phyloP scores from a whole-genome alignment of 768 basidiomycete species.

The Boletus pseudopeckii region DNA sequence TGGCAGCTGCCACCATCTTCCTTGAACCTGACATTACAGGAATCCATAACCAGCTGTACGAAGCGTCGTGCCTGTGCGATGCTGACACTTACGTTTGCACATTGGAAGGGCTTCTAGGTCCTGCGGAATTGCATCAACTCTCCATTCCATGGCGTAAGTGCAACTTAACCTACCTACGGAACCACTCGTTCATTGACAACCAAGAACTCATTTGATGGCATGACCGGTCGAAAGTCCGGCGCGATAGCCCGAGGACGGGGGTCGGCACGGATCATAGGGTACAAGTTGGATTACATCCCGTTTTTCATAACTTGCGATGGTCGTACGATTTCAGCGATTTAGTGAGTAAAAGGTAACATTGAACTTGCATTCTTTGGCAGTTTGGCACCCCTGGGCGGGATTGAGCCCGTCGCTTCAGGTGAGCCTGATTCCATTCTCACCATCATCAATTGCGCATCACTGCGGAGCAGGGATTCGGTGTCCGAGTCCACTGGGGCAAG shows the following conservation, averaged over 20 bases:
- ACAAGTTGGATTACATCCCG: background rate
- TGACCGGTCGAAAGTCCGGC: background rate
- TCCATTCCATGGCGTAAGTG: constrained; percentile 17
- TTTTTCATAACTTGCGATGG: constrained; percentile 2
- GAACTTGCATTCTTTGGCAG: constrained; percentile 11
- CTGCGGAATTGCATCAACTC: background rate
- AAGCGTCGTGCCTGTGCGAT: background rate
- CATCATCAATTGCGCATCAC: constrained; percentile 1
- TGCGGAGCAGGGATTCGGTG: constrained; percentile 6
- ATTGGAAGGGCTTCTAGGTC: background rate
- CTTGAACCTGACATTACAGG: constrained; percentile 21
- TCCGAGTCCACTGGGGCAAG: background rate
- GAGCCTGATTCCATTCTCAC: constrained; percentile 4
- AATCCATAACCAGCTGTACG: background rate
- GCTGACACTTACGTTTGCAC: background rate
- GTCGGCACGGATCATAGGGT: constrained; percentile 23
- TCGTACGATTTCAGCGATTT: background rate
- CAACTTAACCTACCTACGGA: constrained; percentile 2
- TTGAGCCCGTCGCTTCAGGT: background rate
- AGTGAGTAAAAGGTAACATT: constrained; percentile 7
- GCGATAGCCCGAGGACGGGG: background rate
- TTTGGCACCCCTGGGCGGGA: background rate
- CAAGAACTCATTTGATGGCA: background rate
- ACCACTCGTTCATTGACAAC: background rate
- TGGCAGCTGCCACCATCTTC: background rate